Base-by-base conservation (phyloP, 345 rosid species). In the Triadica sebifera region DNA sequence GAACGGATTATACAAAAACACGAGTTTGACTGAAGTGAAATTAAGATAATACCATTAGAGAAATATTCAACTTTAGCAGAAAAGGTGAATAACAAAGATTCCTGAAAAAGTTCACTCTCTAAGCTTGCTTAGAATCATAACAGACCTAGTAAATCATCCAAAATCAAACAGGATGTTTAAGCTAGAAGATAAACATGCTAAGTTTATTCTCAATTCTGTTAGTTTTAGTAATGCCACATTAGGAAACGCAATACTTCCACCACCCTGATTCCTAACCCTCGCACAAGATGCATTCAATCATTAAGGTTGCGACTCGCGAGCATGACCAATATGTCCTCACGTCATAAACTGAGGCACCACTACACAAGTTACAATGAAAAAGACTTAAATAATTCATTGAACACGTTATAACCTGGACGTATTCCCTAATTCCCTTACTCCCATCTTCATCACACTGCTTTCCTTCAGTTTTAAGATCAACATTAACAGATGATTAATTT, bases 11-110 rank as follows among this genome's bases (percentile, higher is more conserved):
- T 43, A 6, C 9, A 6, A 43, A 43, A 43, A 43, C 10, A 43
- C 9, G n/a, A 29, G 34, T 29, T 29, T 5, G 39, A 67, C 2
- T 55, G 25, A n/a, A 55, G n/a, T 15, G 20, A 16, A n/a, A 55
- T 22, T 5, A 8, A 55, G 19, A 5, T n/a, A n/a, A 8, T 24
- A 55, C 20, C 25, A n/a, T 8, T 19, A 19, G 59, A 55, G n/a
- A 55, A 55, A 19, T 55, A 55, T 19, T 55, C 22, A 55, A 1
- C 24, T 4, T 43, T 43, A 43, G 47, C 47, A 43, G 8, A 69
- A 63, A 73, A 75, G 76, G 47, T 51, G 3, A 46, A 67, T 59
- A 66, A 56, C 38, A 75, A 74, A 55, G 41, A 74, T 77, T 22
- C 4, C 8, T 8, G 1, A 43, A 43, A 43, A 43, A 63, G 74